Evolutionary conservation across 2,329 filamentous ascomycete species (phyloP).

Genomic region (Amesomyces nigricolor): DNA sequence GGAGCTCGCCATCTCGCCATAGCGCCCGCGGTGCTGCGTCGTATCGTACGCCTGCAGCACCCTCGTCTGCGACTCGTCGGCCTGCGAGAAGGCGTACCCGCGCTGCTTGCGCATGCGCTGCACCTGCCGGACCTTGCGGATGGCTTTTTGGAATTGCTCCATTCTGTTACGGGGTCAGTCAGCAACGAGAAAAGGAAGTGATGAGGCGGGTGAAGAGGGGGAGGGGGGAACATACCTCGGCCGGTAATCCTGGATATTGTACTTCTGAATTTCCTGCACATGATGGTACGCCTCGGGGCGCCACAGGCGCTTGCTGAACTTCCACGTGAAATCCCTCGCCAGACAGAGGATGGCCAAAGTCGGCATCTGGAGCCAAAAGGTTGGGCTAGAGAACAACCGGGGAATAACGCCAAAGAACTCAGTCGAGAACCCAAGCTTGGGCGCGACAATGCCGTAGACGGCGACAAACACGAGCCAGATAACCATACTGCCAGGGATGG

Average conservation of each 20-base stretch:
- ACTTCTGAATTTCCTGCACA: constrained; percentile 99
- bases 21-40: constrained; percentile 81
- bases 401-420: constrained; percentile 86
- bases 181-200: background rate
- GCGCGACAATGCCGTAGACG: constrained; percentile 79
- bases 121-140: constrained; percentile 95
- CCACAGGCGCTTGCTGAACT: constrained; percentile 97
- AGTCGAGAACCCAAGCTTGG: constrained; percentile 70
- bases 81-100: constrained; percentile 96
- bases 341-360: constrained; percentile 77
- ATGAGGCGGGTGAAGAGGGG: constrained; percentile 17
- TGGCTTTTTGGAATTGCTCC: constrained; percentile 99
- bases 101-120: constrained; percentile 99
- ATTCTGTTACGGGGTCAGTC: constrained; percentile 52
- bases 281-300: constrained; percentile 93
- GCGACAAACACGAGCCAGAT: constrained; percentile 91
- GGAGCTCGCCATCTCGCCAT: constrained; percentile 78
- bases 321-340: constrained; percentile 87
- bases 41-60: constrained; percentile 98
- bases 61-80: constrained; percentile 90
- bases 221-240: constrained; percentile 60
- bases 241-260: constrained; percentile 98
- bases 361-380: constrained; percentile 89
- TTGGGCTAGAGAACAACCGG: constrained; percentile 68
- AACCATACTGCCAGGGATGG: constrained; percentile 86